Conservation (phyloP, 306 rosid genomes). For the Quercus alba region DNA sequence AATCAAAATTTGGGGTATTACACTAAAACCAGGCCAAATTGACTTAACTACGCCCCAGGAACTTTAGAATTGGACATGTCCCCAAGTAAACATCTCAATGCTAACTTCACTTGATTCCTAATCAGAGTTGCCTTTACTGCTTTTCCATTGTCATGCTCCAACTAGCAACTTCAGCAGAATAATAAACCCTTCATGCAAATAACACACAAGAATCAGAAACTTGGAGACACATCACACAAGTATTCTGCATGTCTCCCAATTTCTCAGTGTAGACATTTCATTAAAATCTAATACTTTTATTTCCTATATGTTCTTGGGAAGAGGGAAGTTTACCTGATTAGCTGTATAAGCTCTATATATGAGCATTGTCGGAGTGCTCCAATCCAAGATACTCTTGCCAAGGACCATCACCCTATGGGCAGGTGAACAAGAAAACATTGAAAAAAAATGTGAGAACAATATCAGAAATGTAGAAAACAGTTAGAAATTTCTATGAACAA, state of each 20-base stretch:
- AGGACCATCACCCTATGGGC: conserved; percentile 72
- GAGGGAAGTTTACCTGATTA: conserved; percentile 54
- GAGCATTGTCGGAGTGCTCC: conserved; percentile 87
- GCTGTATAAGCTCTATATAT: conserved; percentile 64
- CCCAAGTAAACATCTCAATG: background rate
- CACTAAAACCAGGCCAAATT: too few species aligned
- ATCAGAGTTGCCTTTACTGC: conserved; percentile 30
- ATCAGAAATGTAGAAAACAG: background rate
- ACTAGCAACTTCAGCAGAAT: background rate
- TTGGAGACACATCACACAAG: background rate
- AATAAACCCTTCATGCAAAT: background rate
- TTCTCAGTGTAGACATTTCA: background rate
- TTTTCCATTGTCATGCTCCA: conserved; percentile 19
- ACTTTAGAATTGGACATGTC: background rate
- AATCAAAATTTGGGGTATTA: too few species aligned
- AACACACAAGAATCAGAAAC: background rate
- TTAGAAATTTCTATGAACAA: background rate
- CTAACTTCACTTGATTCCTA: conserved; percentile 42
- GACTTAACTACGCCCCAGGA: too few species aligned
- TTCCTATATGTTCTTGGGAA: background rate
- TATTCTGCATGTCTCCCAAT: background rate
- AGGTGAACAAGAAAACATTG: conserved; percentile 16
- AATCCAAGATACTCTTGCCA: conserved; percentile 96
- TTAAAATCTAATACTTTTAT: background rate
- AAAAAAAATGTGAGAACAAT: conserved; percentile 16